Evolutionary conservation across 176 grass and related monocot species (phyloP).

Genomic region (Phyllostachys edulis): DNA sequence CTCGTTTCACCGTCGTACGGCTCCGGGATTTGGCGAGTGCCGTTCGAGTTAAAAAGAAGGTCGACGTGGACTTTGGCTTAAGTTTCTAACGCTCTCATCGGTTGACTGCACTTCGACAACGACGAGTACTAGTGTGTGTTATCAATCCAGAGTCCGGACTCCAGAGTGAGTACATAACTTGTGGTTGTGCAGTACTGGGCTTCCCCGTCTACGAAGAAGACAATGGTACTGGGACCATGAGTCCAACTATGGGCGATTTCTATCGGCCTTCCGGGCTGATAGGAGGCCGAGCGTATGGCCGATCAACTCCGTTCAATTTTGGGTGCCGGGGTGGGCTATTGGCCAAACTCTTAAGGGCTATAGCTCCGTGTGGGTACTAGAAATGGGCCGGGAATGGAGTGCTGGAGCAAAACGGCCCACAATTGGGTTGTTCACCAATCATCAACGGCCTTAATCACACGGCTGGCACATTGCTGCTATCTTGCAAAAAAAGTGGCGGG

Average conservation of each 20-base stretch:
- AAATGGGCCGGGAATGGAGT: neutral
- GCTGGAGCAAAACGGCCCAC: neutral
- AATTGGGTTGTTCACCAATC: too few relatives aligned
- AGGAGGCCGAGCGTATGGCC: neutral
- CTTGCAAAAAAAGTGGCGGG: neutral
- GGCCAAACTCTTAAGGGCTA: neutral
- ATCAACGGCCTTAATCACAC: neutral
- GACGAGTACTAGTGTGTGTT: too few relatives aligned
- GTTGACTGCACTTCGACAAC: neutral
- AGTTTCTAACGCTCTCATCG: neutral
- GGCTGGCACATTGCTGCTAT: neutral
- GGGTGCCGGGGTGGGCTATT: neutral
- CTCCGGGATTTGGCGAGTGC: neutral
- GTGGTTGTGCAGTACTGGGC: too few relatives aligned
- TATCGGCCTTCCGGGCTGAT: neutral
- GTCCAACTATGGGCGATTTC: neutral
- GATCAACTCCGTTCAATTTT: neutral
- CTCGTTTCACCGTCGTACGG: neutral
- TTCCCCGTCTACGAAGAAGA: too few relatives aligned
- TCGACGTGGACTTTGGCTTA: neutral
- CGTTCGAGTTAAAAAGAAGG: neutral
- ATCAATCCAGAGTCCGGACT: too few relatives aligned
- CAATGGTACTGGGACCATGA: neutral
- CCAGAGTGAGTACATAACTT: neutral
- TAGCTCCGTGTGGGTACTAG: neutral